Evolutionary conservation across 495 filamentous ascomycete genomes (phyloP).

Genomic region (Hyaloscypha hepaticicola): DNA sequence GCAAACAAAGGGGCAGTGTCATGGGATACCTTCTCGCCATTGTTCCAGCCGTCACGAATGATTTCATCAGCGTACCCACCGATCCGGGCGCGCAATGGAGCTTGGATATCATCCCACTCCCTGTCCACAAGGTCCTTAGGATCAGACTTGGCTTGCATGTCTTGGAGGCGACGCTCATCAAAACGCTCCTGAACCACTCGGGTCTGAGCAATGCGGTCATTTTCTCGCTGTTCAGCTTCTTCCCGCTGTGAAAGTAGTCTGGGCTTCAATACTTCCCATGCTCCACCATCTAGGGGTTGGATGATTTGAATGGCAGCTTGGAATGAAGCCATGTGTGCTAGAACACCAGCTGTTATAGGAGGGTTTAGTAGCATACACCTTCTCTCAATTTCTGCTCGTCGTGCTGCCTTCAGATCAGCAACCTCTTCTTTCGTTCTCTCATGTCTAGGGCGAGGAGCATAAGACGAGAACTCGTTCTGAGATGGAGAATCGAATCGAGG

Average conservation of each 20-base stretch:
- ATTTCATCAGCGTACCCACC: slow-evolving; percentile 62
- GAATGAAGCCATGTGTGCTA: slow-evolving; percentile 67
- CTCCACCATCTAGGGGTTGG: slow-evolving; percentile 58
- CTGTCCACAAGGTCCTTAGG: slow-evolving; percentile 59
- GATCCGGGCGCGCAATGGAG: slow-evolving; percentile 58
- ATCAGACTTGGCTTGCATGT: slow-evolving; percentile 48
- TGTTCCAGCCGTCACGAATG: slow-evolving; percentile 57
- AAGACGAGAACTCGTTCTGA: slow-evolving; percentile 24
- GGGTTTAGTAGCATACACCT: slow-evolving; percentile 61
- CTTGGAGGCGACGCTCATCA: slow-evolving; percentile 39
- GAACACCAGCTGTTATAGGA: slow-evolving; percentile 54
- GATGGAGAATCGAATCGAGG: slow-evolving; percentile 30
- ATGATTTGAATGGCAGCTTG: slow-evolving; percentile 67
- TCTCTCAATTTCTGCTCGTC: slow-evolving; percentile 65
- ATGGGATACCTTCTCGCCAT: slow-evolving; percentile 53
- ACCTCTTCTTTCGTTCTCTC: slow-evolving; percentile 46
- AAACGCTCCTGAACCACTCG: slow-evolving; percentile 44
- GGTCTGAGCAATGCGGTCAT: slow-evolving; percentile 41
- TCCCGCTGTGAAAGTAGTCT: slow-evolving; percentile 62
- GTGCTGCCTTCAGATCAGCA: slow-evolving; percentile 55
- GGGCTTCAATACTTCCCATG: slow-evolving; percentile 64
- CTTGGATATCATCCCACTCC: slow-evolving; percentile 67
- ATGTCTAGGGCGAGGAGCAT: slow-evolving; percentile 30
- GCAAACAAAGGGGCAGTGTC: slow-evolving; percentile 64
- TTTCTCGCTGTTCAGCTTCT: slow-evolving; percentile 55